Base-by-base conservation (phyloP, 2,329 filamentous ascomycete genomes). In the Cercospora canescens region DNA sequence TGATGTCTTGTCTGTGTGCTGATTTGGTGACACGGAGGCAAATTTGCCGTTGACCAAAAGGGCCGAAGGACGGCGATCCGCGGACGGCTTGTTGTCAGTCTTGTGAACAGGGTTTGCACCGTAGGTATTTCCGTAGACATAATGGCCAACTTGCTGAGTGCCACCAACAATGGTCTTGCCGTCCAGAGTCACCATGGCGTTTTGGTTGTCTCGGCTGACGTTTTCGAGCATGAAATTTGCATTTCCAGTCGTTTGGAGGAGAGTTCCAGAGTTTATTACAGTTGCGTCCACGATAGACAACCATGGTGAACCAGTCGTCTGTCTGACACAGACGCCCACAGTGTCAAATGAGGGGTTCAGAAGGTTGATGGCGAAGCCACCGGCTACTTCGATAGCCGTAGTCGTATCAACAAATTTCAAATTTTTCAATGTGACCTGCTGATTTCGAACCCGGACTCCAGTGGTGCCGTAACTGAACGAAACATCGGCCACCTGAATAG, bases 401-500 rank as follows among this genome's bases (percentile, higher is more conserved):
- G 63, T 66, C 37, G 66, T 68, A 32, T 48, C 28, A 16, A 56
- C 45, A 32, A 70, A 70, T 12, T 66, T 56, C 34, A 67, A 28
- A 18, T 65, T 68, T 66, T 70, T 68, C 12, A 70, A 45, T 4
- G 60, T 63, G 16, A 60, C 66, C 54, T 70, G 65, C 32, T 69
- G 69, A 14, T 41, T 62, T 7, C 57, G 56, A 35, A 62, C 59
- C 39, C 63, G 67, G 14, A 65, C 37, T 34, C 64, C 69, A 48
- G 65, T 69, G 12, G 41, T 64, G 26, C 71, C 74, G 6, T 70
- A 73, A 1, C 73, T 75, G 60, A 67, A 64, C 16, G 21, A 55
- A 2, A 67, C 64, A 60, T 79, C 76, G 50, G 74, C 73, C 37
- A 79, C 76, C 41, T 76, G 69, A 9, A 74, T 71, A 2, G 75